Evolutionary conservation across 2,329 filamentous ascomycete species (phyloP).

Genomic region (Zymoseptoria tritici): DNA sequence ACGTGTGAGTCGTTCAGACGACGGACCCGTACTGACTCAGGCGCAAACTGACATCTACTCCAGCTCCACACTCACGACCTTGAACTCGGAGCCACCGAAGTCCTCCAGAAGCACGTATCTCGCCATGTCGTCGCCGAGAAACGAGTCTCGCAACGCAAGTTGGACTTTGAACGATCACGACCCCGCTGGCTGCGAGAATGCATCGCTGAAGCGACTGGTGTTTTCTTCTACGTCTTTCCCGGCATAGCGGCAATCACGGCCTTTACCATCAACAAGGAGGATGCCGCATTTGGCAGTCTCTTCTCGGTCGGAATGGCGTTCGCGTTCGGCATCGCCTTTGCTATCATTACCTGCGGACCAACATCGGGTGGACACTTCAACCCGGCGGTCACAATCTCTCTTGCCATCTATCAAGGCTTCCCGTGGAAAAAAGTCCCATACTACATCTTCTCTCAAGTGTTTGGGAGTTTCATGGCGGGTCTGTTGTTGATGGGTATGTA

Average conservation of each 20-base stretch:
- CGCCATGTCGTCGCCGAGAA: conserved; percentile 45
- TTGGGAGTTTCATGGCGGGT: conserved; percentile 49
- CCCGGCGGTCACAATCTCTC: conserved; percentile 33
- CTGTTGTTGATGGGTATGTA: conserved; percentile 51
- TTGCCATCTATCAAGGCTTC: conserved; percentile 49
- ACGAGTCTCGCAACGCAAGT: conserved; percentile 47
- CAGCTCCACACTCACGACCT: conserved; percentile 30
- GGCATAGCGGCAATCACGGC: conserved; percentile 48
- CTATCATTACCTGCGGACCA: conserved; percentile 50
- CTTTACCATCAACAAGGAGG: conserved; percentile 42
- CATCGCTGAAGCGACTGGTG: conserved; percentile 50
- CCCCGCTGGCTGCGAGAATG: conserved; percentile 50
- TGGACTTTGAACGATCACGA: conserved; percentile 48
- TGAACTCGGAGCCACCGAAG: conserved; percentile 49
- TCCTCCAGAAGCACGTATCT: conserved; percentile 43
- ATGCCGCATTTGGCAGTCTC: conserved; percentile 43
- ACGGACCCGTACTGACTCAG: neutral
- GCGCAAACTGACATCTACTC: neutral
- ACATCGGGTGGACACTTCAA: conserved; percentile 41
- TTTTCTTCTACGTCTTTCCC: conserved; percentile 42
- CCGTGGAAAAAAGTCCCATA: conserved; percentile 51
- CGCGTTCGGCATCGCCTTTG: conserved; percentile 51
- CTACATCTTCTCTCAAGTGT: conserved; percentile 51
- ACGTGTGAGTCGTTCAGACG: neutral
- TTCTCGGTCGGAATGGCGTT: conserved; percentile 52